phyloP scores from a whole-genome alignment of 768 basidiomycete species.

The Boletus patriciae region DNA sequence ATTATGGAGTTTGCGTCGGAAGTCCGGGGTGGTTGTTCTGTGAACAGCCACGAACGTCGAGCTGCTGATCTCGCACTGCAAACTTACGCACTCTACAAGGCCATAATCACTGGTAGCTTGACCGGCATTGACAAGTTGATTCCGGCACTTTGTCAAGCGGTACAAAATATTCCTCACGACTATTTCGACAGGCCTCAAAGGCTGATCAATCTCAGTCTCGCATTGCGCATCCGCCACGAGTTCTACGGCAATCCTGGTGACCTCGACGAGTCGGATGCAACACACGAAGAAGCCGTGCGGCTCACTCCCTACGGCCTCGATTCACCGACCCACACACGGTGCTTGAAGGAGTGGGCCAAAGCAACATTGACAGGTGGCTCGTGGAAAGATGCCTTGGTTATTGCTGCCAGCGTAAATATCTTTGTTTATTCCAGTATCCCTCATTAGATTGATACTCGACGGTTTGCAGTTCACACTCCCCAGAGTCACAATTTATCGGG shows the following conservation, averaged over 20 bases:
- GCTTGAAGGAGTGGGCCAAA: background rate
- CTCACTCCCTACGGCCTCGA: background rate
- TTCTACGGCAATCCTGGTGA: background rate
- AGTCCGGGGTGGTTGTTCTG: background rate
- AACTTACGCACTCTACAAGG: background rate
- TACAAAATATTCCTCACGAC: background rate
- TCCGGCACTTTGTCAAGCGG: background rate
- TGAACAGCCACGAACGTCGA: background rate
- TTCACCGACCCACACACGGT: background rate
- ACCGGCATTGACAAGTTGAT: background rate
- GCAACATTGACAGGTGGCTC: background rate
- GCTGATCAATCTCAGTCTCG: slow-evolving; percentile 17
- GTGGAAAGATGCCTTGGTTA: background rate
- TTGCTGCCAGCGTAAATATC: background rate
- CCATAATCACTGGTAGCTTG: background rate
- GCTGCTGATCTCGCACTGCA: slow-evolving; percentile 1
- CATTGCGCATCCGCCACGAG: slow-evolving; percentile 6
- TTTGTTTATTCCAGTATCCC: too few species aligned
- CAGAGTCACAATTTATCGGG: too few species aligned
- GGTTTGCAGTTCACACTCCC: too few species aligned
- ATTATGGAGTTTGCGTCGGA: background rate
- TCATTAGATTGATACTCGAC: too few species aligned
- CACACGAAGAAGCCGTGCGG: background rate
- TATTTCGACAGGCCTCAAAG: slow-evolving; percentile 5
- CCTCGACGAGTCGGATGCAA: slow-evolving; percentile 19